Evolutionary conservation across 495 filamentous ascomycete genomes (phyloP), one percentile per base, ranked within the genome.

Genomic region (Neurospora sp.): DNA sequence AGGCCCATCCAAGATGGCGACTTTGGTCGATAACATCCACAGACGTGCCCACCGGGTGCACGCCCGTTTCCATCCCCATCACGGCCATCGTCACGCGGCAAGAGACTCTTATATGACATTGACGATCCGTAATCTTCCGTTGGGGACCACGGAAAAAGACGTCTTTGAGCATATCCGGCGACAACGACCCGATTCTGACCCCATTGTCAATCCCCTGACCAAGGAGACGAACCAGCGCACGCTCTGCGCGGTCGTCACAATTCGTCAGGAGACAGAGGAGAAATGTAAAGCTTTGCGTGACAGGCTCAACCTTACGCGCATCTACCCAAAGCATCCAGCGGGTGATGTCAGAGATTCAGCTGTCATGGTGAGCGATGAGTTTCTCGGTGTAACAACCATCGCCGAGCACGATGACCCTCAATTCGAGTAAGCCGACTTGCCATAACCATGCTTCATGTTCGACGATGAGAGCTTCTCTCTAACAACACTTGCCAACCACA

Each of bases 391-490:
- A 8, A 75, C 74, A 16, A 75, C 74, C 8, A 40, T 75, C 20
- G 74, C 71, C 17, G 74, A 75, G 69, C 71, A 75, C 72, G 69
- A 75, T 53, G 69, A 75, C 27, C 40, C 74, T 38, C 74, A 73
- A 20, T 75, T 75, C 59, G 74, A 75, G 74, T 75, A 61, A n/a
- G 71, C 17, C 4, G n/a, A 10, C 6, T 40, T 68, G 17, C 22
- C 31, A 20, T 35, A 7, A 8, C 53, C 53, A 40, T 31, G 17
- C 14, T 39, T 17, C 16, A n/a, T 68, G 20, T 71, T 31, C 12
- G 14, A 65, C 10, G 12, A 59, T 65, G 22, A 31, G 12, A 65
- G 53, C 53, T 35, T 65, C 27, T 65, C 12, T 14, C 53, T 65
- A 14, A 65, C 53, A 65, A 65, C 14, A 35, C 17, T 41, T 41